Conservation (phyloP, 2,329 filamentous ascomycete species). For the Botrytis elliptica region DNA sequence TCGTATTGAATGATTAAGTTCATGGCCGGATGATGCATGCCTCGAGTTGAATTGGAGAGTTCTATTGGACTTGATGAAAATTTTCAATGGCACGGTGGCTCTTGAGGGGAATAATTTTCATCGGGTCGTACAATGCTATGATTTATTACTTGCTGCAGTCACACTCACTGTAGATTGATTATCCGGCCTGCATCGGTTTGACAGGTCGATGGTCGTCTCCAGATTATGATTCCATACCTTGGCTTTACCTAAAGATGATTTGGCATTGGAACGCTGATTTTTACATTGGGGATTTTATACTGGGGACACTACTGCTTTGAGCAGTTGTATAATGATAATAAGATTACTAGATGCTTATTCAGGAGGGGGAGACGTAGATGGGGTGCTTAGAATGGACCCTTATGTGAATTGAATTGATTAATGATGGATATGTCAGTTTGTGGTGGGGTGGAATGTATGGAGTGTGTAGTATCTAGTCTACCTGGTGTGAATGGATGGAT, state of each 20-base stretch:
- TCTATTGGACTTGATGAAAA: conserved; percentile 5
- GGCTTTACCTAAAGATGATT: neutral
- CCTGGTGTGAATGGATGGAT: neutral
- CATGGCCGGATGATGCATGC: neutral
- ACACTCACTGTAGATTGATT: conserved; percentile 2
- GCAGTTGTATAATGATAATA: neutral
- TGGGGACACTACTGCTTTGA: neutral
- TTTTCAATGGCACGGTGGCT: neutral
- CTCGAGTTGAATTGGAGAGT: neutral
- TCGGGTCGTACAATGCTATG: neutral
- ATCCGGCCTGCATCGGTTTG: neutral
- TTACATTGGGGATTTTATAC: neutral
- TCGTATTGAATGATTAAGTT: neutral
- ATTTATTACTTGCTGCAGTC: neutral
- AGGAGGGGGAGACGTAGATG: neutral
- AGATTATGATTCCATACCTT: neutral
- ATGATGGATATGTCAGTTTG: neutral
- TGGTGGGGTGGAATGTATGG: neutral
- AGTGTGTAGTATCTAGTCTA: neutral
- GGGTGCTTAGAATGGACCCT: neutral
- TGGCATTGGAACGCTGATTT: neutral
- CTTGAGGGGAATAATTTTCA: conserved; percentile 2
- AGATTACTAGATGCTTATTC: neutral
- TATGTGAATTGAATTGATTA: neutral
- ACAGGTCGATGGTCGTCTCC: neutral